phyloP scores from a whole-genome alignment of 106 monocot species.

The Allium cepa region DNA sequence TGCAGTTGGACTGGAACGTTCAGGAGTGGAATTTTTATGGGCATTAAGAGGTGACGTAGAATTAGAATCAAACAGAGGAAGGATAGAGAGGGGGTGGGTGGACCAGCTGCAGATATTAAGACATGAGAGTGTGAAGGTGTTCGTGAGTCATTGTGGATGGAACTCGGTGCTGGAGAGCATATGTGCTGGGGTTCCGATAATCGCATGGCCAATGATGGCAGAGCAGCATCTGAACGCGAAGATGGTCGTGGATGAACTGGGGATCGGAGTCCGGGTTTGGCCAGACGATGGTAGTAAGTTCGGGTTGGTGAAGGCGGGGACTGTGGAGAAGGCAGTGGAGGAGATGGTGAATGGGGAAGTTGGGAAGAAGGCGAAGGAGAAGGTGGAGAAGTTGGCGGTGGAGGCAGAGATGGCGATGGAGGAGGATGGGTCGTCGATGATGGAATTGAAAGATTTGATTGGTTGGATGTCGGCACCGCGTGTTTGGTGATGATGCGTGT shows the following conservation, averaged over 20 bases:
- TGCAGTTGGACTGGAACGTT: constrained; percentile 15
- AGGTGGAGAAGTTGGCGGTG: not conserved
- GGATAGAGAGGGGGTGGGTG: constrained; percentile 24
- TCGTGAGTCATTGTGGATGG: constrained; percentile 69
- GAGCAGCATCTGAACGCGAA: constrained; percentile 51
- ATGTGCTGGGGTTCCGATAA: constrained; percentile 25
- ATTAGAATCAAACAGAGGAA: not conserved
- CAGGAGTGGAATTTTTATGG: constrained; percentile 23
- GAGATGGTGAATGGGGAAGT: constrained; percentile 16
- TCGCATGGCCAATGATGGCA: constrained; percentile 47
- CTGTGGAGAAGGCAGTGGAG: constrained; percentile 12
- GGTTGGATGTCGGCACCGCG: not conserved
- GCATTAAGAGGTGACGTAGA: constrained; percentile 2
- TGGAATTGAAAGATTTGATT: constrained; percentile 6
- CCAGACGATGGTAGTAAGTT: not conserved
- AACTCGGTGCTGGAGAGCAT: constrained; percentile 60
- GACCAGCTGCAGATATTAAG: constrained; percentile 28
- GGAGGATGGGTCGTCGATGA: constrained; percentile 17
- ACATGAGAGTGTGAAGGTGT: constrained; percentile 23
- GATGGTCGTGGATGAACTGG: constrained; percentile 20
- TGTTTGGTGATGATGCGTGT: too few relatives aligned
- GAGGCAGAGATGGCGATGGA: constrained; percentile 8
- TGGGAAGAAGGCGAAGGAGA: constrained; percentile 12
- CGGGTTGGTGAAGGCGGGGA: constrained; percentile 8
- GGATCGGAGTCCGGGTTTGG: constrained; percentile 13